These are phyloP conservation scores for Starmerella cellae DNA, from an alignment of 805 yeast genomes.

Conservation along the genomic window DNA sequence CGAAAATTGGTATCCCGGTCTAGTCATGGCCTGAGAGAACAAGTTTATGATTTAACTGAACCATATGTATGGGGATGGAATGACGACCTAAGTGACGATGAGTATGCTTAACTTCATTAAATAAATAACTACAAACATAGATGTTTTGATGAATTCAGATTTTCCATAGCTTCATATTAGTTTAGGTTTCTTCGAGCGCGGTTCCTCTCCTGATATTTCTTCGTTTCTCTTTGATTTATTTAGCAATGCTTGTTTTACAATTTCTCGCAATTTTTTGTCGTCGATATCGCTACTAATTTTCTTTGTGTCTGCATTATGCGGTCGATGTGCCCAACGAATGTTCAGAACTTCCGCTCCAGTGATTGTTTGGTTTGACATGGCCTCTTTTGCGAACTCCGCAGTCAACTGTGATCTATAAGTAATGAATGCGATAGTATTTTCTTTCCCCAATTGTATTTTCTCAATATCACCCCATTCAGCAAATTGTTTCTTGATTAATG, in stretches of 20 bases:
- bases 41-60: conserved; percentile 19
- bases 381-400: conserved; percentile 94
- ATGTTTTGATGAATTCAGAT: not conserved
- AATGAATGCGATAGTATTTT: conserved; percentile 65
- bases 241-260: conserved; percentile 4
- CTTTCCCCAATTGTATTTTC: conserved; percentile 45
- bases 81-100: conserved; percentile 9
- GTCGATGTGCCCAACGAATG: conserved; percentile 62
- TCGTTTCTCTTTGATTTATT: not conserved
- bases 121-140: not conserved
- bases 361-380: conserved; percentile 73
- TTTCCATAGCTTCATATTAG: not conserved
- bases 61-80: conserved; percentile 19
- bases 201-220: no score
- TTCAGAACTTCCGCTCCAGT: conserved; percentile 52
- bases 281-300: not conserved
- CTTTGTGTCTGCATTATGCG: no score
- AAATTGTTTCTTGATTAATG: conserved; percentile 38
- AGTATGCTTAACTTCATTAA: not conserved
- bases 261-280: conserved; percentile 3
- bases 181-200: no score
- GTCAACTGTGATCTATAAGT: conserved; percentile 51
- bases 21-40: conserved; percentile 17
- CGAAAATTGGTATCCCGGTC: conserved; percentile 13
- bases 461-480: conserved; percentile 64